These are phyloP conservation scores for Dillenia turbinata DNA, from an alignment of 164 flowering plant species.

Conservation along the genomic window DNA sequence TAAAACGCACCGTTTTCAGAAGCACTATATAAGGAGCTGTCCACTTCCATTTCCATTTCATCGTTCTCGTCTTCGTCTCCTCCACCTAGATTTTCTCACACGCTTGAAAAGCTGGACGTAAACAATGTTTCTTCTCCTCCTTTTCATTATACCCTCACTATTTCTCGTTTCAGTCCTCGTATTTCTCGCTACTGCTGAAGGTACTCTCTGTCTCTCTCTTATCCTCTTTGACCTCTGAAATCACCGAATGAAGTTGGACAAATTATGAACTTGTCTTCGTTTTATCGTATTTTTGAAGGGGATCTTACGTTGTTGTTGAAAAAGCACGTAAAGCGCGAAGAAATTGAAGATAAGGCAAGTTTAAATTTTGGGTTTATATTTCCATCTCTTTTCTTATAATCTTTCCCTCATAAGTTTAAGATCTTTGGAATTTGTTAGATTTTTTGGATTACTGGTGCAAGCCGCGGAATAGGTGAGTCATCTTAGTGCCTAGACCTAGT, in stretches of 20 bases:
- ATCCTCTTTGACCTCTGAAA: not conserved
- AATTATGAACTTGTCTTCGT: not conserved
- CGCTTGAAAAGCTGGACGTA: too few relatives aligned
- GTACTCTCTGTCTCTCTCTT: conserved; percentile 24
- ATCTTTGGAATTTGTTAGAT: conserved; percentile 40
- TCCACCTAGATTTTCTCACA: too few relatives aligned
- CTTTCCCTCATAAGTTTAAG: not conserved
- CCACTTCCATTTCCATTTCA: too few relatives aligned
- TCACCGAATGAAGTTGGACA: not conserved
- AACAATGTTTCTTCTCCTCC: not conserved
- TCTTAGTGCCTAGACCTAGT: not conserved
- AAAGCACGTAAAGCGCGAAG: conserved; percentile 55
- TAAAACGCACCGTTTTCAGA: too few relatives aligned
- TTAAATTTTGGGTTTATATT: not conserved
- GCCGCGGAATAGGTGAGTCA: conserved; percentile 84
- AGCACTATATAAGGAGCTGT: too few relatives aligned
- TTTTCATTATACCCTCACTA: conserved; percentile 6
- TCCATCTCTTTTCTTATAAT: not conserved
- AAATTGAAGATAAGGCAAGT: conserved; percentile 74
- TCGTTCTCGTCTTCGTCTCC: too few relatives aligned
- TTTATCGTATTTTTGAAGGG: conserved; percentile 29
- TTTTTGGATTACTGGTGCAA: conserved; percentile 93
- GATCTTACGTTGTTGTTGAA: conserved; percentile 70
- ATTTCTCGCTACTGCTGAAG: conserved; percentile 46
- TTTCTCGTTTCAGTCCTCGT: conserved; percentile 12